phyloP scores from a whole-genome alignment of 1,139 yeast species.

The Hyphopichia wangnamkhiaoensis region DNA sequence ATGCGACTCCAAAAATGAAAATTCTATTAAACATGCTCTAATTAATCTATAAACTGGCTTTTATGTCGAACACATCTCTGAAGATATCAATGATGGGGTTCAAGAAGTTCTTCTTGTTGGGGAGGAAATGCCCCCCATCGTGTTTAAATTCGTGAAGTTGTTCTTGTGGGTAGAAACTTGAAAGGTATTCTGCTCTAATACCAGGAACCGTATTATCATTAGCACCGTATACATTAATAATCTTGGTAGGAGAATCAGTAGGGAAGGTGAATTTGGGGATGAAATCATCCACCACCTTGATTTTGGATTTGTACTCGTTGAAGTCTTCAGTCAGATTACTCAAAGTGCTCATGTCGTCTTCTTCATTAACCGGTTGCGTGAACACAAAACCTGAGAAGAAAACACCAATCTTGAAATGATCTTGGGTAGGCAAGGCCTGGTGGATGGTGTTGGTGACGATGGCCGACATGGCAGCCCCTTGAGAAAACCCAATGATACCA shows the following conservation, averaged over 20 bases:
- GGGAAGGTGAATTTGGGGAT: constrained; percentile 20
- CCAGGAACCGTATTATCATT: constrained; percentile 37
- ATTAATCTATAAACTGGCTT: constrained; percentile 14
- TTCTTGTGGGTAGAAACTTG: constrained; percentile 17
- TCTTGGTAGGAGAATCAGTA: constrained; percentile 19
- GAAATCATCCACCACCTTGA: constrained; percentile 17
- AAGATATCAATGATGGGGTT: constrained; percentile 27
- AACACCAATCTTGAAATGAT: constrained; percentile 47
- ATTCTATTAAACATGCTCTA: constrained; percentile 3
- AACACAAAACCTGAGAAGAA: constrained; percentile 59
- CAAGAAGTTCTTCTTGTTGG: constrained; percentile 31
- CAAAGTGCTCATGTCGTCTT: constrained; percentile 17
- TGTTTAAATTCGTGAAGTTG: constrained; percentile 23
- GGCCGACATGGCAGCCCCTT: constrained; percentile 87
- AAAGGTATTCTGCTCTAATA: constrained; percentile 29
- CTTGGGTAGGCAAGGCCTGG: constrained; percentile 40
- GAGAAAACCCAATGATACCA: constrained; percentile 88
- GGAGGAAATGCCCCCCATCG: constrained; percentile 44
- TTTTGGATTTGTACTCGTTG: constrained; percentile 19
- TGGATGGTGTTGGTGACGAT: constrained; percentile 48
- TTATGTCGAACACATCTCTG: constrained; percentile 16
- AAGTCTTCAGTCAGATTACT: constrained; percentile 22
- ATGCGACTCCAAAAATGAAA: too few relatives aligned
- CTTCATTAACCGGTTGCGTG: constrained; percentile 35
- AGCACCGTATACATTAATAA: constrained; percentile 32